These are phyloP conservation scores for Carex sylvatica DNA, from an alignment of 202 grass and related monocot species.

Conservation along the genomic window DNA sequence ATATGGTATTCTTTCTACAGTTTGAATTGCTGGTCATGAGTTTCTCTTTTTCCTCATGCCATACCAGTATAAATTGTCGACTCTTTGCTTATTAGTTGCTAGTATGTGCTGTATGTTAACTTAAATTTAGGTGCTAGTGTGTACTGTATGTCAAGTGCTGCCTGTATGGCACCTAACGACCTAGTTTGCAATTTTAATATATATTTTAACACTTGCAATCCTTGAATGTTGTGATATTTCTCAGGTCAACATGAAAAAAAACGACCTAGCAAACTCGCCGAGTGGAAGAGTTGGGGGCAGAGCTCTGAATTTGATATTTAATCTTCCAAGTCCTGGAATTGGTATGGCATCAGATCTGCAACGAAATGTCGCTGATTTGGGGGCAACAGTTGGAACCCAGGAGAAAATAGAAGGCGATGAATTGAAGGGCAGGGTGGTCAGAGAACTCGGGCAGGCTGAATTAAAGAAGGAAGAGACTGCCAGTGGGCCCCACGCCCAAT, in stretches of 20 bases:
- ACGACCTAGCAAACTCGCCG: background rate
- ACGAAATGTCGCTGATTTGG: too few species aligned
- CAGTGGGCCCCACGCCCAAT: too few species aligned
- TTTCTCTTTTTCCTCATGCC: background rate
- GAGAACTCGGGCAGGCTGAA: too few species aligned
- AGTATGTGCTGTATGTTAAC: background rate
- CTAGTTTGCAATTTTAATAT: background rate
- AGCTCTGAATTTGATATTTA: conserved; percentile 5
- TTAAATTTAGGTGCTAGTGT: background rate
- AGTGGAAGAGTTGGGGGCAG: background rate
- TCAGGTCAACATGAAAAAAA: background rate
- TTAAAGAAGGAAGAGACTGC: too few species aligned
- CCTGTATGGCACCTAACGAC: too few species aligned
- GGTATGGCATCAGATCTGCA: conserved; percentile 52
- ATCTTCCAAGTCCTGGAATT: conserved; percentile 38
- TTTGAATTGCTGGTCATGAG: background rate
- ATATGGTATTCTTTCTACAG: background rate
- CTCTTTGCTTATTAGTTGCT: background rate
- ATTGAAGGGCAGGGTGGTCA: too few species aligned
- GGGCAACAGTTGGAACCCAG: too few species aligned
- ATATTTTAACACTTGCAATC: background rate
- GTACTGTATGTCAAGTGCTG: background rate
- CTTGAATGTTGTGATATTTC: background rate
- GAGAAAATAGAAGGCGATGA: too few species aligned
- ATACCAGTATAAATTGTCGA: conserved; percentile 4